phyloP scores from a whole-genome alignment of 202 grass and related monocot genomes.

The Zoysia matrella region DNA sequence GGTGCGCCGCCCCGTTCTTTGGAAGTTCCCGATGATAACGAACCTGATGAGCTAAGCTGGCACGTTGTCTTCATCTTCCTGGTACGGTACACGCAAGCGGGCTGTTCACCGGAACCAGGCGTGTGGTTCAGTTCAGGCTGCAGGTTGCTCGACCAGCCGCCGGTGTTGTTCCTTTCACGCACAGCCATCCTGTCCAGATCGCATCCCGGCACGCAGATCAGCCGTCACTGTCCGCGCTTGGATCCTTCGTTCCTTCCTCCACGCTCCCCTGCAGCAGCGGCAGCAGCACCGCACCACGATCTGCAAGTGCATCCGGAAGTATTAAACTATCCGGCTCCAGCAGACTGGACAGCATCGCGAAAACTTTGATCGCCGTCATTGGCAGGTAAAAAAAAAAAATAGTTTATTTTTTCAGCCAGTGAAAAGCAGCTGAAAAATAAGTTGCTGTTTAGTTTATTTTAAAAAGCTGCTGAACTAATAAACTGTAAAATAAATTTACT shows the following conservation, averaged over 20 bases:
- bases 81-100: background rate
- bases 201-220: conserved; percentile 37
- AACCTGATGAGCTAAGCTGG: background rate
- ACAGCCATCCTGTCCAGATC: conserved; percentile 28
- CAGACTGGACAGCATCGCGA: conserved; percentile 1
- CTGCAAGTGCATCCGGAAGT: background rate
- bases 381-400: too few species aligned
- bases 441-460: too few species aligned
- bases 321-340: background rate
- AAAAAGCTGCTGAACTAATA: too few species aligned
- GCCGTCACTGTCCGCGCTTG: conserved; percentile 28
- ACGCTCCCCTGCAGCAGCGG: conserved; percentile 14
- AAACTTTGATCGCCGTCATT: too few species aligned
- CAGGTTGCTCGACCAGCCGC: conserved; percentile 1
- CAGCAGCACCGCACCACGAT: background rate
- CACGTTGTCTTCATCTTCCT: background rate
- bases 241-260: conserved; percentile 32
- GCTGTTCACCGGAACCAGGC: background rate
- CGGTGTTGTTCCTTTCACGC: conserved; percentile 31
- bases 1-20: background rate
- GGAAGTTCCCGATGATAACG: background rate
- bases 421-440: too few species aligned
- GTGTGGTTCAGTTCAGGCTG: background rate
- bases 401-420: too few species aligned
- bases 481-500: too few species aligned